A percentile compares a stretch with the other conserved stretches of the same genome.
Evolutionary conservation across 805 yeast genomes (phyloP).

Genomic region (Candida coquimbonensis): DNA sequence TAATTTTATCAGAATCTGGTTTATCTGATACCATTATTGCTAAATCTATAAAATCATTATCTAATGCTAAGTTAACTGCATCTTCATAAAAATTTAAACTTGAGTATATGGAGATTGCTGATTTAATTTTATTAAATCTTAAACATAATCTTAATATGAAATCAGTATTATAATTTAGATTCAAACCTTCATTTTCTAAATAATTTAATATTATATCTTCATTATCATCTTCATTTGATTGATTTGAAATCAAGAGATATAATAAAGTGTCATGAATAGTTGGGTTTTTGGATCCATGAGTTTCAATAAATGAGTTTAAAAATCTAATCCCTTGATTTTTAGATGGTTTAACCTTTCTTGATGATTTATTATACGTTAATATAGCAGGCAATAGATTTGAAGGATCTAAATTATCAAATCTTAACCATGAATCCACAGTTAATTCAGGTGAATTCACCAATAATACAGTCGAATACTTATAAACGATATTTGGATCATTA

Average conservation of each 20-base stretch:
- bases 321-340: conserved; percentile 64
- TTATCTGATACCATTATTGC: conserved; percentile 54
- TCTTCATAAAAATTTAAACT: conserved; percentile 65
- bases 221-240: conserved; percentile 35
- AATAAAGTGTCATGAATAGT: conserved; percentile 65
- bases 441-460: conserved; percentile 59
- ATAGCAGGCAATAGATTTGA: conserved; percentile 69
- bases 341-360: conserved; percentile 30
- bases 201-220: conserved; percentile 45
- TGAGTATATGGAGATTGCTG: conserved; percentile 72
- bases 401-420: conserved; percentile 46
- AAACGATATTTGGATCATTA: conserved; percentile 42
- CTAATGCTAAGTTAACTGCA: conserved; percentile 71
- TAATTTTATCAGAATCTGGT: conserved; percentile 41
- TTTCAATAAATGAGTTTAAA: conserved; percentile 46
- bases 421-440: conserved; percentile 77
- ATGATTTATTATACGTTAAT: conserved; percentile 54
- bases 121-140: conserved; percentile 45
- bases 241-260: conserved; percentile 48
- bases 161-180: conserved; percentile 55
- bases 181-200: conserved; percentile 34
- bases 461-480: conserved; percentile 62
- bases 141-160: conserved; percentile 71
- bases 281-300: conserved; percentile 34
- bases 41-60: conserved; percentile 47